phyloP scores from a whole-genome alignment of 2,329 filamentous ascomycete genomes.

The Aspergillus transmontanensis region DNA sequence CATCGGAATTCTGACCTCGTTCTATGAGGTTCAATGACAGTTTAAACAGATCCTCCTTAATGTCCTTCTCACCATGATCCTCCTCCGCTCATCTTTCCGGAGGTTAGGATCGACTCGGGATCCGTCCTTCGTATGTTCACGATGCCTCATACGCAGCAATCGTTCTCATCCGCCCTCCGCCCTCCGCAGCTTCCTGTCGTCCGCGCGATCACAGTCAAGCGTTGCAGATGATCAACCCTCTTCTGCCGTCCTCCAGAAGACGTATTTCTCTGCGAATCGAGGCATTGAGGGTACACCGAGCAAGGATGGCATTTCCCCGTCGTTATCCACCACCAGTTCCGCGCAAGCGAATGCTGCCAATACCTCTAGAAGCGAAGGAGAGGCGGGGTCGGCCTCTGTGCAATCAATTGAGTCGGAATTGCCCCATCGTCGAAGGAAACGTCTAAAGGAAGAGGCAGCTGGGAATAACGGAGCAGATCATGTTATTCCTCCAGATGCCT shows the following conservation, averaged over 20 bases:
- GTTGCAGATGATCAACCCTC: slow-evolving; percentile 29
- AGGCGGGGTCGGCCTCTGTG: slow-evolving; percentile 22
- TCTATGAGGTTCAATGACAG: slow-evolving; percentile 5
- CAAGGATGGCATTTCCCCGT: slow-evolving; percentile 30
- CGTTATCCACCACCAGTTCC: slow-evolving; percentile 29
- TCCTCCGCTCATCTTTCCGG: slow-evolving; percentile 39
- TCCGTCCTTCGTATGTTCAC: slow-evolving; percentile 33
- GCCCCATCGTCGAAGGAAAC: slow-evolving; percentile 47
- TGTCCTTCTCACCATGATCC: slow-evolving; percentile 35
- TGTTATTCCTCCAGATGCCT: slow-evolving; percentile 60
- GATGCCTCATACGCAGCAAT: slow-evolving; percentile 33
- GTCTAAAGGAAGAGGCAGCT: slow-evolving; percentile 38
- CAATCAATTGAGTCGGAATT: slow-evolving; percentile 33
- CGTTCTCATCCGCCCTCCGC: slow-evolving; percentile 20
- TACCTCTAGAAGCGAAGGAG: slow-evolving; percentile 18
- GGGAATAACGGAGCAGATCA: slow-evolving; percentile 29
- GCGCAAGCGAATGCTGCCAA: slow-evolving; percentile 14
- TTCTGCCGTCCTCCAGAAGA: slow-evolving; percentile 34
- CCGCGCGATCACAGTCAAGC: slow-evolving; percentile 33
- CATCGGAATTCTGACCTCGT: slow-evolving; percentile 22
- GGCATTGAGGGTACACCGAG: slow-evolving; percentile 19
- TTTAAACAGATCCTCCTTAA: slow-evolving; percentile 6
- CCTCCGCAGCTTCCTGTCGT: slow-evolving; percentile 35
- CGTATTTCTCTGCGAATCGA: slow-evolving; percentile 44
- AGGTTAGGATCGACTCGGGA: slow-evolving; percentile 36